phyloP scores from a whole-genome alignment of 306 rosid genomes.

The Vachellia collinsii region DNA sequence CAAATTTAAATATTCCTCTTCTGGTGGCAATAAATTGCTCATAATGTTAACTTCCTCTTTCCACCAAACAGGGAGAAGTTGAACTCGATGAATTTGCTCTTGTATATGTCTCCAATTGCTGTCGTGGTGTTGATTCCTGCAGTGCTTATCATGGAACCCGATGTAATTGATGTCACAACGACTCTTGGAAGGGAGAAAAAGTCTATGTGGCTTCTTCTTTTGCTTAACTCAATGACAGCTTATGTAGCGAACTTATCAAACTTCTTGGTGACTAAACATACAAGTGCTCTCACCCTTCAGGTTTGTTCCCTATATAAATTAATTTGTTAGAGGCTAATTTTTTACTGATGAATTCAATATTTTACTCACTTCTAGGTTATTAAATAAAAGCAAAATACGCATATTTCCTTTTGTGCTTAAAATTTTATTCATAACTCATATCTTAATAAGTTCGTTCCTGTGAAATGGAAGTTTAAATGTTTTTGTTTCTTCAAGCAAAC shows the following conservation, averaged over 20 bases:
- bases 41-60: constrained; percentile 33
- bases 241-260: constrained; percentile 89
- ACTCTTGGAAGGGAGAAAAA: constrained; percentile 74
- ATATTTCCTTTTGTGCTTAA: background rate
- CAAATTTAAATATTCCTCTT: constrained; percentile 7
- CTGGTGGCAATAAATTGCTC: constrained; percentile 22
- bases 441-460: background rate
- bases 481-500: constrained; percentile 8
- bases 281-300: constrained; percentile 96
- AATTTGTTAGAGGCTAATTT: background rate
- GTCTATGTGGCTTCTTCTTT: constrained; percentile 88
- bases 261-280: constrained; percentile 97
- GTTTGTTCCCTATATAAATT: constrained; percentile 47
- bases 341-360: background rate
- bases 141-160: constrained; percentile 91
- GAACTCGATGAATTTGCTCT: constrained; percentile 95
- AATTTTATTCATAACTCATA: background rate
- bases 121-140: constrained; percentile 79
- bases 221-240: constrained; percentile 79
- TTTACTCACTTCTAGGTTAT: background rate
- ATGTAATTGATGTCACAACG: constrained; percentile 62
- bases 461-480: constrained; percentile 8
- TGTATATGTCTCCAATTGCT: constrained; percentile 94
- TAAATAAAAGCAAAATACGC: background rate
- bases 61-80: constrained; percentile 78